Conservation (phyloP, 805 yeast genomes). For the Ascoidea tarda region DNA sequence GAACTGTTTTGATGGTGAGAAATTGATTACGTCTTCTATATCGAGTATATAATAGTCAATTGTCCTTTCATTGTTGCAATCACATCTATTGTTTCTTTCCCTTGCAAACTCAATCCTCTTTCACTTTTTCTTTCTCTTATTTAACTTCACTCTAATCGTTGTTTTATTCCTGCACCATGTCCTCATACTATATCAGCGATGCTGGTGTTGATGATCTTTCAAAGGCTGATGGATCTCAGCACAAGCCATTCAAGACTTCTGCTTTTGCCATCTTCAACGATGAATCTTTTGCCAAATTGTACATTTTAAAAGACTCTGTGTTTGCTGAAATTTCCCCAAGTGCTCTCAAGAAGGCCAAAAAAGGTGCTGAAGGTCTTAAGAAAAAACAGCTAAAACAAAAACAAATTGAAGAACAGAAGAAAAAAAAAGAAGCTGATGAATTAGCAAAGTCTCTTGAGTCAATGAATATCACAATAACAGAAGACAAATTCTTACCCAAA, state of each 20-base stretch:
- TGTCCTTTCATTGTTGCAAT: too few relatives aligned
- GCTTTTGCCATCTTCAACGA: constrained; percentile 62
- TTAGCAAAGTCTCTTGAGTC: constrained; percentile 67
- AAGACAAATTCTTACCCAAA: constrained; percentile 58
- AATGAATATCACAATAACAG: constrained; percentile 58
- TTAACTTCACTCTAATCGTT: too few relatives aligned
- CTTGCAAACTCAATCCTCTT: too few relatives aligned
- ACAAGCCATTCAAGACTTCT: constrained; percentile 62
- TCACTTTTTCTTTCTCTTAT: too few relatives aligned
- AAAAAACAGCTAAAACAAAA: constrained; percentile 46
- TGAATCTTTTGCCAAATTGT: constrained; percentile 30
- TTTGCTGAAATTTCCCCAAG: constrained; percentile 75
- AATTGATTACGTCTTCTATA: too few relatives aligned
- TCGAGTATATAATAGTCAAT: too few relatives aligned
- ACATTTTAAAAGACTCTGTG: constrained; percentile 49
- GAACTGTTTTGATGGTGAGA: too few relatives aligned
- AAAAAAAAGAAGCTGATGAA: constrained; percentile 53
- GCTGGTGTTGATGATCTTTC: constrained; percentile 51
- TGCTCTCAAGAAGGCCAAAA: constrained; percentile 91
- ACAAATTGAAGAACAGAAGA: constrained; percentile 34
- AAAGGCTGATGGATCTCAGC: constrained; percentile 44
- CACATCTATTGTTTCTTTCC: too few relatives aligned
- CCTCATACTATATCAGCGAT: constrained; percentile 58
- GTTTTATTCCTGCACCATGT: constrained; percentile 8
- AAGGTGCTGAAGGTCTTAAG: constrained; percentile 84